Conservation (phyloP, 805 yeast species). For the Dipodascus geniculatus region DNA sequence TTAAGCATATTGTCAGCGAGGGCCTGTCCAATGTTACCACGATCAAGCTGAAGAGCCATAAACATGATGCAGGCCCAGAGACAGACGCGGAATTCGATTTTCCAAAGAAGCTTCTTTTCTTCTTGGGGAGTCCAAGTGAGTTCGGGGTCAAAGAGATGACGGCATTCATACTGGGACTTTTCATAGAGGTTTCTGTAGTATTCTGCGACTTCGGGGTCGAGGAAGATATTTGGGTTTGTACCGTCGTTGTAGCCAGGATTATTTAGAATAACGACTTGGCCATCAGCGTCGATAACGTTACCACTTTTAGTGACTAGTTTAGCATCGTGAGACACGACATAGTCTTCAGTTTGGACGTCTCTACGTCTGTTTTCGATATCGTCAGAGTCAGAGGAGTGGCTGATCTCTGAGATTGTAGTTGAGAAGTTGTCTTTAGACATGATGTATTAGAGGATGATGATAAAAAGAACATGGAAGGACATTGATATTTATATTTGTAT, state of each 20-base stretch:
- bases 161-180: constrained; percentile 40
- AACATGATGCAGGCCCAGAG: constrained; percentile 50
- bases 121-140: constrained; percentile 44
- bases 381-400: background rate
- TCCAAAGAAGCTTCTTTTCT: constrained; percentile 37
- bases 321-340: background rate
- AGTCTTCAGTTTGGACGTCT: background rate
- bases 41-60: constrained; percentile 45
- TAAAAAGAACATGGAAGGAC: no score
- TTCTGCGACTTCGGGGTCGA: constrained; percentile 37
- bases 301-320: background rate
- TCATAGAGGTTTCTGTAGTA: constrained; percentile 38
- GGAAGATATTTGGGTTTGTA: constrained; percentile 18
- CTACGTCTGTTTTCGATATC: background rate
- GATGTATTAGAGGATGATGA: background rate
- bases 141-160: constrained; percentile 43
- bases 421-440: background rate
- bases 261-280: background rate
- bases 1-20: constrained; percentile 42
- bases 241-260: background rate
- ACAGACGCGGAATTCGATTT: constrained; percentile 44
- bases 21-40: constrained; percentile 47
- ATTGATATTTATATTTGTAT: background rate
- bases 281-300: background rate
- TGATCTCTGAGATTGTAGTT: background rate